phyloP scores from a whole-genome alignment of 2,329 filamentous ascomycete genomes.

The Aspergillus tamarii region DNA sequence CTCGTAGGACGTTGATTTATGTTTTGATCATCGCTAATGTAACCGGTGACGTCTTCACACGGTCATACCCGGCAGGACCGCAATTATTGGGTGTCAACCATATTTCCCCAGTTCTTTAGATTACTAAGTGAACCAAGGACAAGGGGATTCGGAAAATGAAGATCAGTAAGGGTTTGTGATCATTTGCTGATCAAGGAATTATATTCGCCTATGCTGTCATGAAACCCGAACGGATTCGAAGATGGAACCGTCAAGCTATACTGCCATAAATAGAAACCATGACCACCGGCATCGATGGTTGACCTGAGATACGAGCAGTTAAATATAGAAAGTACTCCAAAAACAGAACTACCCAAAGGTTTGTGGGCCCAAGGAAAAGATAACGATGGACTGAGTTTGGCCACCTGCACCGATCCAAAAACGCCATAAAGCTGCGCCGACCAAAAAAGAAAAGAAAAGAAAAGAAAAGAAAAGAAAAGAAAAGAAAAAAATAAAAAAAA shows the following conservation, averaged over 20 bases:
- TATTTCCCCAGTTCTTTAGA: not conserved
- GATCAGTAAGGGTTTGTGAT: not conserved
- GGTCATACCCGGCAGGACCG: not conserved
- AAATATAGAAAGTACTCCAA: not conserved
- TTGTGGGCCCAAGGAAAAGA: not conserved
- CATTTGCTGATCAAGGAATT: constrained; percentile 2
- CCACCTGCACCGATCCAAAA: constrained; percentile 7
- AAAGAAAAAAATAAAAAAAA: not conserved
- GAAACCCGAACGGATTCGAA: not conserved
- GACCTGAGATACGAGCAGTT: not conserved
- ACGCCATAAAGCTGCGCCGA: constrained; percentile 9
- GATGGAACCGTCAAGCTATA: not conserved
- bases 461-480: not conserved
- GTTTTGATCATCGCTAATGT: not conserved
- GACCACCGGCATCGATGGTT: not conserved
- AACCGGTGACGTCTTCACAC: not conserved
- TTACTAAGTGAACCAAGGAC: not conserved
- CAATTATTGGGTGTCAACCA: not conserved
- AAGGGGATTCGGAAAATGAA: not conserved
- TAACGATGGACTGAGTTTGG: constrained; percentile 2
- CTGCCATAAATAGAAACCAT: constrained; percentile 1
- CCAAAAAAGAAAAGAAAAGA: not conserved
- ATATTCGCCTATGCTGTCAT: constrained; percentile 8
- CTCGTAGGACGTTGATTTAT: not conserved
- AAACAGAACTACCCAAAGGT: not conserved